A percentile compares a stretch with the other conserved stretches of the same genome.
phyloP scores from a whole-genome alignment of 352 stramenopile genomes.

The Phytopythium oedochilum region DNA sequence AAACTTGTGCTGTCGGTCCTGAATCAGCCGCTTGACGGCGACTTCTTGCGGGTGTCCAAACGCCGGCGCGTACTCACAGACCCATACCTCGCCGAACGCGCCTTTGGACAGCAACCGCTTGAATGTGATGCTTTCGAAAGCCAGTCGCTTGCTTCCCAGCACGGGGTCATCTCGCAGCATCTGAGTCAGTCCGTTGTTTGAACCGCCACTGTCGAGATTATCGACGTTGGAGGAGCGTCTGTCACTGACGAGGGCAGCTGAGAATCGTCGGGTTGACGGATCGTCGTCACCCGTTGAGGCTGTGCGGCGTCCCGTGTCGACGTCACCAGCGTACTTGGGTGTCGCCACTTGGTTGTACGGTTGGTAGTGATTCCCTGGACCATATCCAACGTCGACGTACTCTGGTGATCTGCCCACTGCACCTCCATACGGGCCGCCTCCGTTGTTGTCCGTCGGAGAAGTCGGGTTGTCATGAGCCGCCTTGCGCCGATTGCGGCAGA shows the following conservation, averaged over 20 bases:
- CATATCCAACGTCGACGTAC: not conserved
- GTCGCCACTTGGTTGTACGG: not conserved
- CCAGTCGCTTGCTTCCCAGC: conserved; percentile 21
- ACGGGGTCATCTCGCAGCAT: conserved; percentile 10
- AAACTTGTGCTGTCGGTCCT: conserved; percentile 9
- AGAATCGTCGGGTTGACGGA: conserved; percentile 7
- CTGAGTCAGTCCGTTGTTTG: not conserved
- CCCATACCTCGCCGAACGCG: conserved; percentile 49
- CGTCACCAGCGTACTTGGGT: not conserved
- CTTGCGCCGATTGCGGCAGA: not conserved
- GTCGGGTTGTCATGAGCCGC: not conserved
- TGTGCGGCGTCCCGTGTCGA: not conserved
- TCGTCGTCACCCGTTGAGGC: conserved; percentile 3
- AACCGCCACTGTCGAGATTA: not conserved
- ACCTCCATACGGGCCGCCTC: not conserved
- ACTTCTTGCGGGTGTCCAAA: conserved; percentile 8
- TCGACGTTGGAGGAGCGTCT: not conserved
- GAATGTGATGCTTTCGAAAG: conserved; percentile 20
- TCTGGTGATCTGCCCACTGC: not conserved
- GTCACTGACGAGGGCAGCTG: conserved; percentile 1
- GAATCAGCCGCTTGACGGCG: conserved; percentile 36
- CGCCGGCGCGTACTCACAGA: conserved; percentile 19
- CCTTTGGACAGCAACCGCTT: conserved; percentile 27
- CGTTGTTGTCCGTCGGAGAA: not conserved
- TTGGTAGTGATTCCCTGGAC: not conserved